A percentile compares a stretch with the other conserved stretches of the same genome.
phyloP scores from a whole-genome alignment of 1,284 basidiomycete species.

The Naganishia liquefaciens region DNA sequence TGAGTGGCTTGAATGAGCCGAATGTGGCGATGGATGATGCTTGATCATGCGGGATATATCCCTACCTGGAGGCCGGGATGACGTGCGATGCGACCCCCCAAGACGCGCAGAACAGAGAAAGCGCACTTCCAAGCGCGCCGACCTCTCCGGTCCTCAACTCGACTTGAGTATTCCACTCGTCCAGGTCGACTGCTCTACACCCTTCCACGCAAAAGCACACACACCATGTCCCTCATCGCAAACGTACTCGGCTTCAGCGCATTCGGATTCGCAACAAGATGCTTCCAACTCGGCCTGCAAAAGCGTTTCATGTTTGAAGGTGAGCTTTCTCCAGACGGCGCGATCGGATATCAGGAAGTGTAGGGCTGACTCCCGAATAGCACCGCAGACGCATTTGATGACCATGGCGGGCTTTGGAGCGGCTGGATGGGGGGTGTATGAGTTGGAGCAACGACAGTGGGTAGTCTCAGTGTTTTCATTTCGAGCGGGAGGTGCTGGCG shows the following conservation, averaged over 20 bases:
- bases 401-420: conserved; percentile 45
- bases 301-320: conserved; percentile 50
- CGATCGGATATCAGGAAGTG: too few relatives aligned
- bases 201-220: not conserved
- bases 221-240: conserved; percentile 66
- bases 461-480: conserved; percentile 32
- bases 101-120: not conserved
- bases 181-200: not conserved
- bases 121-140: conserved; percentile 2
- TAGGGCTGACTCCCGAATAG: conserved; percentile 34
- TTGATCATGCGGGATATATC: not conserved
- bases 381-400: conserved; percentile 44
- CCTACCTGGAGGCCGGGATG: not conserved
- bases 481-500: not conserved
- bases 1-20: not conserved
- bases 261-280: conserved; percentile 72
- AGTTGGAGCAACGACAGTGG: conserved; percentile 49
- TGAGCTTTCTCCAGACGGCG: conserved; percentile 33
- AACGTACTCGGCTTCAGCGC: conserved; percentile 74
- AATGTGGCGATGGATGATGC: not conserved
- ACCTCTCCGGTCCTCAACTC: not conserved
- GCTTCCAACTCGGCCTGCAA: conserved; percentile 79
- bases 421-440: conserved; percentile 48
- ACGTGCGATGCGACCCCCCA: conserved; percentile 3
- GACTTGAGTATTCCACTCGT: not conserved